phyloP scores from a whole-genome alignment of 208 protist genomes.

The Angomonas deanei region DNA sequence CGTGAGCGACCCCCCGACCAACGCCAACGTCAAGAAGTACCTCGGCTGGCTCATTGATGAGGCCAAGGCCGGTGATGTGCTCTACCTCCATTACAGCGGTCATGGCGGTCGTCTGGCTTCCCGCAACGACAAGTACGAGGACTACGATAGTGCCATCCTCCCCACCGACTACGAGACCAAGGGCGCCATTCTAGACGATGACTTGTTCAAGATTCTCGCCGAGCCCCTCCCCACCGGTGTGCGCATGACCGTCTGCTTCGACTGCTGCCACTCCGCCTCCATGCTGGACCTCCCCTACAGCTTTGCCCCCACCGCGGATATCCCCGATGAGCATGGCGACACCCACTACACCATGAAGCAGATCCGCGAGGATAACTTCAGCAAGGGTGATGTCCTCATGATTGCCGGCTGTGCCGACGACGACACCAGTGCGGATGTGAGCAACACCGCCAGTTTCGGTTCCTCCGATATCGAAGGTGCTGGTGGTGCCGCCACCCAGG shows the following conservation, averaged over 20 bases:
- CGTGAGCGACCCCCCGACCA: conserved; percentile 69
- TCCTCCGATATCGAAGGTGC: conserved; percentile 23
- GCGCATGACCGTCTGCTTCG: conserved; percentile 89
- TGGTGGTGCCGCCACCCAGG: conserved; percentile 79
- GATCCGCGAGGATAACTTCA: conserved; percentile 69
- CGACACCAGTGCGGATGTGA: conserved; percentile 73
- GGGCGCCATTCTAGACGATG: conserved; percentile 86
- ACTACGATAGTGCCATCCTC: conserved; percentile 77
- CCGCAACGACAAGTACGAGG: conserved; percentile 46
- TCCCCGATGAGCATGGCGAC: conserved; percentile 6
- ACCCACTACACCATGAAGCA: conserved; percentile 46
- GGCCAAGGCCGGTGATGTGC: conserved; percentile 74
- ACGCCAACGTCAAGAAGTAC: conserved; percentile 79
- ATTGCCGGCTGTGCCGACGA: conserved; percentile 85
- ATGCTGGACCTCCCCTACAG: conserved; percentile 87
- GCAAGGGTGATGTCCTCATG: conserved; percentile 81
- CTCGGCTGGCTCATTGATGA: conserved; percentile 82
- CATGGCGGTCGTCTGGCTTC: conserved; percentile 72
- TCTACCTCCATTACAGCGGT: conserved; percentile 90
- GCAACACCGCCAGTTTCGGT: conserved; percentile 15
- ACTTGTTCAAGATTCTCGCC: conserved; percentile 79
- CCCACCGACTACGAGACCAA: conserved; percentile 64
- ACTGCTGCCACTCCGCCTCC: conserved; percentile 92
- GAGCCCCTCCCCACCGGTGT: conserved; percentile 62
- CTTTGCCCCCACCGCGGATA: conserved; percentile 34